Conservation (phyloP, 257 asterid species). For the Fraxinus pennsylvanica region DNA sequence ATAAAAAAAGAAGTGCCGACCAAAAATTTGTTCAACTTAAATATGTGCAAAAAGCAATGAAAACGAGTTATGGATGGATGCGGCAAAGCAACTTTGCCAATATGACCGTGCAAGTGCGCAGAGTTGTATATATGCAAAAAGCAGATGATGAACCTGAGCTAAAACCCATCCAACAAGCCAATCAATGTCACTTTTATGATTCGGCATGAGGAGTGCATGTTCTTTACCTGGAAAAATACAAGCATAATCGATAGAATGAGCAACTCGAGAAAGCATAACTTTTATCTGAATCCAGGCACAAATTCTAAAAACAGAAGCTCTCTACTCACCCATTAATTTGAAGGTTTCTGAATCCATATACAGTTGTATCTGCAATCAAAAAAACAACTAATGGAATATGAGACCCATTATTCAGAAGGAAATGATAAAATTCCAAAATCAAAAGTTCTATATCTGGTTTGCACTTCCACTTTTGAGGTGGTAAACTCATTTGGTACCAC, state of each 20-base stretch:
- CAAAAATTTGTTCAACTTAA: background rate
- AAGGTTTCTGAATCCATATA: conserved; percentile 70
- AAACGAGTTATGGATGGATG: conserved; percentile 4
- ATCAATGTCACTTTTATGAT: conserved; percentile 95
- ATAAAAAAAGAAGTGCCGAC: background rate
- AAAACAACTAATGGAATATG: conserved; percentile 14
- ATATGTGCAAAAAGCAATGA: conserved; percentile 1
- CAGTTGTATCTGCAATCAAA: conserved; percentile 64
- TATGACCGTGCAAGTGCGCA: conserved; percentile 14
- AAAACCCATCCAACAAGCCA: conserved; percentile 99
- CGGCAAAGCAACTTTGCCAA: background rate
- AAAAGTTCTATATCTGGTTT: background rate
- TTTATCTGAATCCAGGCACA: conserved; percentile 5
- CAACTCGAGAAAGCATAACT: background rate
- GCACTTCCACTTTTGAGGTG: background rate
- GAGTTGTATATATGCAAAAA: conserved; percentile 16
- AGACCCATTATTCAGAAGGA: conserved; percentile 21
- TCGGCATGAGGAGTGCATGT: conserved; percentile 78
- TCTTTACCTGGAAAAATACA: conserved; percentile 70
- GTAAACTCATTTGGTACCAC: background rate
- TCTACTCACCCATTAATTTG: conserved; percentile 67
- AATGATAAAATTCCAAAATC: conserved; percentile 4
- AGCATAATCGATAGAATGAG: conserved; percentile 20
- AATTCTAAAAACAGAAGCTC: conserved; percentile 9
- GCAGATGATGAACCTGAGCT: conserved; percentile 70